Percentiles rank a stretch among this genome's conserved stretches.
Evolutionary conservation across 1,284 basidiomycete genomes (phyloP).

Genomic region (Vanrija pseudolonga): DNA sequence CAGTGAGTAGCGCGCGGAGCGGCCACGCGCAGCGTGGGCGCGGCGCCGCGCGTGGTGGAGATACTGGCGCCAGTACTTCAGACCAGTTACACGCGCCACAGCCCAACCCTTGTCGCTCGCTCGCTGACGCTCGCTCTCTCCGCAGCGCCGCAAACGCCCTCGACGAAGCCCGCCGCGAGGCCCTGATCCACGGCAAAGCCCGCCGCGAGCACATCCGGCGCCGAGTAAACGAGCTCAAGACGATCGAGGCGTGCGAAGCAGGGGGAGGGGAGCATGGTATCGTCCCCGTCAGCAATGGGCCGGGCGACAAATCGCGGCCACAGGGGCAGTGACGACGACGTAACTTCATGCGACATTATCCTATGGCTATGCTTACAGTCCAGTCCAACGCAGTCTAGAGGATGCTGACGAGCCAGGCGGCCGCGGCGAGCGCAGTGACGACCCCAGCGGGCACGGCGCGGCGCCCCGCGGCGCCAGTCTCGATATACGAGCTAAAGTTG

Average conservation of each 20-base stretch:
- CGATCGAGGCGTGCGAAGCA: conserved; percentile 40
- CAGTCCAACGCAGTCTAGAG: not conserved
- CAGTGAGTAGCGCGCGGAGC: conserved; percentile 29
- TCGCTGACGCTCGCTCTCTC: conserved; percentile 1
- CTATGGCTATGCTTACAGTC: not conserved
- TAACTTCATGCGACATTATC: not conserved
- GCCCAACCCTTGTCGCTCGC: too few relatives aligned
- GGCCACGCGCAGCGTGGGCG: not conserved
- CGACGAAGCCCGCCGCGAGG: conserved; percentile 43
- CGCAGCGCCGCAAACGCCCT: conserved; percentile 45
- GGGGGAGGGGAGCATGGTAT: conserved; percentile 15
- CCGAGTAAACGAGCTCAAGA: conserved; percentile 34
- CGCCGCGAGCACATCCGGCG: conserved; percentile 44
- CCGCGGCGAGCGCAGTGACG: not conserved
- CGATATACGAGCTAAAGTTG: conserved; percentile 3
- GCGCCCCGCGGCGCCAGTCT: conserved; percentile 3
- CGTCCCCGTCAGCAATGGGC: not conserved
- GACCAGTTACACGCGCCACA: too few relatives aligned
- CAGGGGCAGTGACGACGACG: not conserved
- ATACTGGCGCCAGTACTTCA: too few relatives aligned
- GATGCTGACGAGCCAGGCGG: not conserved
- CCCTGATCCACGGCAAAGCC: conserved; percentile 38
- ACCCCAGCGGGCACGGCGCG: not conserved
- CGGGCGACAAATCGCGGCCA: not conserved
- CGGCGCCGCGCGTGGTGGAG: too few relatives aligned